Evolutionary conservation across 805 yeast genomes (phyloP).

Genomic region (Sugiyamaella chiloensis): DNA sequence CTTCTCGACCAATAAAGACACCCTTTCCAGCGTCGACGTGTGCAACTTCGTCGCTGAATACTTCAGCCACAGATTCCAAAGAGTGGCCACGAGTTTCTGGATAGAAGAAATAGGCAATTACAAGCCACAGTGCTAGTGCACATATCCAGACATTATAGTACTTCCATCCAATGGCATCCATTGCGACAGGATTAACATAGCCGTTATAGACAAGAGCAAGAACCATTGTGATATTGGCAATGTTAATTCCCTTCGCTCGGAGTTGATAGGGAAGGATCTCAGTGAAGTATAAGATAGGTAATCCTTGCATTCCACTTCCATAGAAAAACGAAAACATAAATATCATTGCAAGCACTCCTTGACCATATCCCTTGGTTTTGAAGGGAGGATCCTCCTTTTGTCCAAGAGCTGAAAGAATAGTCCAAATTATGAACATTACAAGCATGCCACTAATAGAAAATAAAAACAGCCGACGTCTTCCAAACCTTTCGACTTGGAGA

Average conservation of each 20-base stretch:
- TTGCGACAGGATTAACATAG: slow-evolving; percentile 36
- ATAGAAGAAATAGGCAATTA: slow-evolving; percentile 34
- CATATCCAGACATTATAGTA: slow-evolving; percentile 39
- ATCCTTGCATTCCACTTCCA: slow-evolving; percentile 19
- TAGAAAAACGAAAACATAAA: slow-evolving; percentile 7
- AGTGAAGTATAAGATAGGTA: slow-evolving; percentile 32
- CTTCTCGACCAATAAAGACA: not conserved
- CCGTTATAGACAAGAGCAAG: not conserved
- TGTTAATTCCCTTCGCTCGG: slow-evolving; percentile 37
- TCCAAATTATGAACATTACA: slow-evolving; percentile 35
- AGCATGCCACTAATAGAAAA: slow-evolving; percentile 9
- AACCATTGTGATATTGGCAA: not conserved
- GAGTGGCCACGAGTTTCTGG: slow-evolving; percentile 43
- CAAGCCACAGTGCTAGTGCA: slow-evolving; percentile 28
- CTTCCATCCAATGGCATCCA: slow-evolving; percentile 42
- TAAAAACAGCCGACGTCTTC: slow-evolving; percentile 11
- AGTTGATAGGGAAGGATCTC: slow-evolving; percentile 27
- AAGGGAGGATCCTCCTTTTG: slow-evolving; percentile 31
- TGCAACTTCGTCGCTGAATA: slow-evolving; percentile 35
- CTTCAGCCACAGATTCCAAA: slow-evolving; percentile 42
- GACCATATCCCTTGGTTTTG: not conserved
- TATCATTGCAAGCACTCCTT: slow-evolving; percentile 9
- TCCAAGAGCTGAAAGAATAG: slow-evolving; percentile 45
- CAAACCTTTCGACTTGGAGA: not conserved
- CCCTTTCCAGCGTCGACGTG: not conserved